Evolutionary conservation across 768 basidiomycete species (phyloP).

Genomic region (Cantharellus cinnabarinus): DNA sequence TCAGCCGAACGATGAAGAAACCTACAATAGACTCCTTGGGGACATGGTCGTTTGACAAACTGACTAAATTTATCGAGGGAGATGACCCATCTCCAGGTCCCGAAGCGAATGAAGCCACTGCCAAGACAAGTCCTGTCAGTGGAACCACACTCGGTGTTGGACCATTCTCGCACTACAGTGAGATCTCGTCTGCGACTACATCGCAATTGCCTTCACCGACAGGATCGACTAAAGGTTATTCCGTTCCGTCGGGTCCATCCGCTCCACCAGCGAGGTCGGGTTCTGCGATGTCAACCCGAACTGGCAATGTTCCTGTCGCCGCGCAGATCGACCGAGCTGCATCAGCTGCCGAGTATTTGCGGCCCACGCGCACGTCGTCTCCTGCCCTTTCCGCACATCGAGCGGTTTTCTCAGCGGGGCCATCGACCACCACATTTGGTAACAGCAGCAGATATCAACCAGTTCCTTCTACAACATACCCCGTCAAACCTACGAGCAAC

Average conservation of each 20-base stretch:
- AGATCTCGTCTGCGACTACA: conserved; percentile 63
- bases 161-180: conserved; percentile 83
- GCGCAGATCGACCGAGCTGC: conserved; percentile 45
- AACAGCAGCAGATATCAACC: not conserved
- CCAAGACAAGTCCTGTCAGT: conserved; percentile 14
- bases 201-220: conserved; percentile 57
- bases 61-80: conserved; percentile 90
- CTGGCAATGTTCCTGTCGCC: conserved; percentile 22
- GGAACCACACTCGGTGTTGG: conserved; percentile 20
- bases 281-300: conserved; percentile 42
- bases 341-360: conserved; percentile 57
- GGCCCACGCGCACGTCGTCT: conserved; percentile 16
- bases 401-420: conserved; percentile 28
- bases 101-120: conserved; percentile 17
- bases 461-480: not conserved
- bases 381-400: conserved; percentile 17
- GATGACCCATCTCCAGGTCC: conserved; percentile 31
- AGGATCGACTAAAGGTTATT: conserved; percentile 21
- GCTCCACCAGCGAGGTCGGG: conserved; percentile 24
- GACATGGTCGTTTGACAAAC: conserved; percentile 75
- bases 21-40: conserved; percentile 85
- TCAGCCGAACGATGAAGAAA: conserved; percentile 64
- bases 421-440: conserved; percentile 30
- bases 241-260: conserved; percentile 14
- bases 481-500: too few species aligned